Base-by-base conservation (phyloP, 305 asterid genomes). In the Fraxinus angustifolia region DNA sequence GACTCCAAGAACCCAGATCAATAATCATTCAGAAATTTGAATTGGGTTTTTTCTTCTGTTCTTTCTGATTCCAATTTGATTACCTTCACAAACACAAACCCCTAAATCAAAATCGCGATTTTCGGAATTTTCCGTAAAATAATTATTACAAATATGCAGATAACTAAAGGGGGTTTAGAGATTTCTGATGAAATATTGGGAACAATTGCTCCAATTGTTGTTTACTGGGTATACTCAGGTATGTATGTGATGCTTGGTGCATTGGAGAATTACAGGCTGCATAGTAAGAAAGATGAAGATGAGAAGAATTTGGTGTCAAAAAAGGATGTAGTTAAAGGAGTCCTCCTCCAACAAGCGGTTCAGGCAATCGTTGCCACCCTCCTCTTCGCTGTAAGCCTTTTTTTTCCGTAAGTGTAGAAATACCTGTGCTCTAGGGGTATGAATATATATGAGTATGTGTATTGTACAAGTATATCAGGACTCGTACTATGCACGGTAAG, bases 181-280 rank as follows among this genome's bases (percentile, higher is more conserved):
- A 70, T 93, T 21, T 91, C 99, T 4, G 99, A 95, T 82, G 99
- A 95, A 86, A 53, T 95, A 72, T 71, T 95, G 88, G 98, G 98
- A 14, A 91, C 99, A 2, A 76, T 93, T 83, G 85, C 82, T 76
- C 99, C 99, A 38, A 89, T 95, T 48, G 73, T 92, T 56, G 85
- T 92, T 40, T 95, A 95, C 88, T 93, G 98, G 98, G 45, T 84
- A 1, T 93, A 95, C 86, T 95, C 99, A 3, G 97, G 97, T 60
- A 67, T 92, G 7, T 95, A 95, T 87, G 81, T 88, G 1, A 73
- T 92, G 87, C 76, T 92, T 12, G 97, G 92, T 2, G 88, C 90
- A n/a, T 83, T 91, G 73, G 94, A 92, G 74, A 81, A 84, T 82
- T 95, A 93, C 88, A 87, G 98, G 87, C 87, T 93, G 74, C 98